Evolutionary conservation across 352 stramenopile genomes (phyloP).

Genomic region (Thalassiosira hispida): DNA sequence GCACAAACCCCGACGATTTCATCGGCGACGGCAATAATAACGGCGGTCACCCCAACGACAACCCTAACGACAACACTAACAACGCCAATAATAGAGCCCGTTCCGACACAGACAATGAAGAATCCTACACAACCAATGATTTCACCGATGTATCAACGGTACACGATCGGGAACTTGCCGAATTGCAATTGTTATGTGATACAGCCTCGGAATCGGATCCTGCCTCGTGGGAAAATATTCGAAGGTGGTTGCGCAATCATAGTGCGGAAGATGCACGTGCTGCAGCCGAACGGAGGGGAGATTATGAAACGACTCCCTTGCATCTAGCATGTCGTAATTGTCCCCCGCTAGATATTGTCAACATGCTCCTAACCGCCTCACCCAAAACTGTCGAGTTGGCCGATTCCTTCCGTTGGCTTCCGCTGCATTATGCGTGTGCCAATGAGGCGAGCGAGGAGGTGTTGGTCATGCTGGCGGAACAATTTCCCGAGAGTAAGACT

Average conservation of each 20-base stretch:
- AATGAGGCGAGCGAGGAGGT: conserved; percentile 60
- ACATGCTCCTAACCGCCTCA: conserved; percentile 63
- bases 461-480: conserved; percentile 59
- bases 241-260: conserved; percentile 62
- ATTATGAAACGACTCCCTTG: conserved; percentile 65
- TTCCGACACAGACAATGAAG: background rate
- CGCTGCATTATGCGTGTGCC: conserved; percentile 79
- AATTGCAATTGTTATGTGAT: conserved; percentile 24
- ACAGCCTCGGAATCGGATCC: background rate
- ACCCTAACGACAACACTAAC: background rate
- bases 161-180: background rate
- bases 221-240: conserved; percentile 61
- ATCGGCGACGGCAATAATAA: background rate
- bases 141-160: background rate
- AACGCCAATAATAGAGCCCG: background rate
- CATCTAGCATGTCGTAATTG: conserved; percentile 71
- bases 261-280: conserved; percentile 43
- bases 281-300: conserved; percentile 55
- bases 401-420: conserved; percentile 76
- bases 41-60: background rate
- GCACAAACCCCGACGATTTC: background rate
- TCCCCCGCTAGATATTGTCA: conserved; percentile 69
- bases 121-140: background rate
- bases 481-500: conserved; percentile 64
- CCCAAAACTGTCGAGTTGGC: conserved; percentile 49